These are phyloP conservation scores for Fusarium papillatum DNA, from an alignment of 2,329 filamentous ascomycete genomes.

Conservation along the genomic window DNA sequence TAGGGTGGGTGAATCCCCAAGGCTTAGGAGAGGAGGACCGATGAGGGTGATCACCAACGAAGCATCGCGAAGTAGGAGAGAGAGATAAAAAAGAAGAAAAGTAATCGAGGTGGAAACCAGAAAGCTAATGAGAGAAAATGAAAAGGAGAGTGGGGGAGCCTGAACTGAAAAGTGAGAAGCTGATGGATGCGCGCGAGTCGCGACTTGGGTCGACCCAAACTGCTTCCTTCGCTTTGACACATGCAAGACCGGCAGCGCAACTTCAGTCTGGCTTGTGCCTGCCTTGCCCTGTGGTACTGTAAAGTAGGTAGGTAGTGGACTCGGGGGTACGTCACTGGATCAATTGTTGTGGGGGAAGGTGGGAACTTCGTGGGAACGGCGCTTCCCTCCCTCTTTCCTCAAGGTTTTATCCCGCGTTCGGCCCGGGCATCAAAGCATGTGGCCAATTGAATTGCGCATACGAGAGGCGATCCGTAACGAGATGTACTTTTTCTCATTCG, in stretches of 20 bases:
- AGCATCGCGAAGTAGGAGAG: not conserved
- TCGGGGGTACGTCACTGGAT: conserved; percentile 13
- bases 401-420: conserved; percentile 12
- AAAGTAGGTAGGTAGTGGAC: not conserved
- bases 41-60: not conserved
- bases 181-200: conserved; percentile 17
- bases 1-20: not conserved
- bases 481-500: not conserved
- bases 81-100: not conserved
- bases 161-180: conserved; percentile 6
- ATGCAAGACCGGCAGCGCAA: conserved; percentile 5
- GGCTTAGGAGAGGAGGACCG: not conserved
- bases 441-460: not conserved
- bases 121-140: not conserved
- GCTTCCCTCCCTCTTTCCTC: not conserved
- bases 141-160: conserved; percentile 1
- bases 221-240: conserved; percentile 17
- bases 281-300: not conserved
- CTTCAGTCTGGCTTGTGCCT: not conserved
- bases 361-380: conserved; percentile 10
- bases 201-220: conserved; percentile 2
- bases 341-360: conserved; percentile 14
- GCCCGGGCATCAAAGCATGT: not conserved
- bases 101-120: not conserved
- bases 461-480: not conserved